Base-by-base conservation (phyloP, 2,329 filamentous ascomycete genomes). In the Metarhizium rileyi region DNA sequence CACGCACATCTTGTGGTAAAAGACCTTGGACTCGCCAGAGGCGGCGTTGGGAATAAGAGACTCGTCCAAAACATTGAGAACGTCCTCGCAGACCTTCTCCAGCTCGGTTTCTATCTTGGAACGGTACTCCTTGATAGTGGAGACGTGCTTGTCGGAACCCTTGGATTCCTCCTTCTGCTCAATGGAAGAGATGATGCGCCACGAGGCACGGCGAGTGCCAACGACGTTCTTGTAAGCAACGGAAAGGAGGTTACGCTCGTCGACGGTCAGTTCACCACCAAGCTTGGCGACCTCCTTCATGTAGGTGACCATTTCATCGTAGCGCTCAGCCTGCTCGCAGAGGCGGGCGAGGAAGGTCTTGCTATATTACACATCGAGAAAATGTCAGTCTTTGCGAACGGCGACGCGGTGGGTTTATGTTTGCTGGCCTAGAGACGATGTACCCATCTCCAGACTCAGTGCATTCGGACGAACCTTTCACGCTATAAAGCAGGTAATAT, bases 171-270 rank as follows among this genome's bases (percentile, higher is more conserved):
- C 91, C 85, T 97, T 97, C 76, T 97, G 91, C 80, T 97, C 91
- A 74, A 98, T 97, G 69, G 93, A 97, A 69, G 90, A 94, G 76
- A 98, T 94, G 75, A 98, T 97, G 76, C 91, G 85, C 91, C 91
- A 98, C 64, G 90, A 96, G 68, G 91, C 91, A 83, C 93, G 91
- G 73, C 91, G 86, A 68, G 93, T 94, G 66, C 93, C 91, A 65
- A 98, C 89, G 55, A 98, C 93, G 76, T 98, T 98, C 87, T 98
- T 98, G 86, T 98, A 98, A 70, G 91, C 91, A 66, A 97, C 93
- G 59, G 89, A 95, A 60, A 98, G 85, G 58, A 98, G 87, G 78
- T 97, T 97, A 73, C 91, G 89, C 84, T 98, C 93, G 72, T 97
- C 91, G 63, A 97, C 91, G 58, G 83, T 85, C 66, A 91, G 84